phyloP scores from a whole-genome alignment of 140 eudicot genomes.

The Anethum foeniculum region DNA sequence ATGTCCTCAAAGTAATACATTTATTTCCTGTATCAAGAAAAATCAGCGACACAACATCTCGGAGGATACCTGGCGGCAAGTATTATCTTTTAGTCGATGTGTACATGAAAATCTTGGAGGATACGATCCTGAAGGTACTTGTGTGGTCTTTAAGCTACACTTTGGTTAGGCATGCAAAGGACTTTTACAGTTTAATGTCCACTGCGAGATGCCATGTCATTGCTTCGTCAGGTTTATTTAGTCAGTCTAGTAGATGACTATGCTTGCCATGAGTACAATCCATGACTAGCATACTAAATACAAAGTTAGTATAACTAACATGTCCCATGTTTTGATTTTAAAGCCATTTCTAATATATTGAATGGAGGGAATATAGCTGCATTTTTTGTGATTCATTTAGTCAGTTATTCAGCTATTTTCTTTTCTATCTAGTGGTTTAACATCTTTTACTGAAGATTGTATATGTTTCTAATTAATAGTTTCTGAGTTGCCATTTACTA shows the following conservation, averaged over 20 bases:
- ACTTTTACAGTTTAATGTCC: background rate
- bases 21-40: conserved; percentile 27
- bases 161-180: background rate
- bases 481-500: background rate
- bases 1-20: conserved; percentile 13
- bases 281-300: background rate
- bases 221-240: background rate
- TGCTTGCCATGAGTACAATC: background rate
- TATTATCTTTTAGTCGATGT: conserved; percentile 82
- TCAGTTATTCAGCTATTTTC: background rate
- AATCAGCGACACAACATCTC: conserved; percentile 87
- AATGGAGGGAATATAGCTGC: background rate
- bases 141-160: conserved; percentile 10
- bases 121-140: conserved; percentile 76
- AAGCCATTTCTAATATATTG: background rate
- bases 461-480: background rate
- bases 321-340: background rate
- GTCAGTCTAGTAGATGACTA: background rate
- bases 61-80: conserved; percentile 91
- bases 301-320: background rate
- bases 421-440: background rate
- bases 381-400: background rate
- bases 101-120: conserved; percentile 91
- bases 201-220: background rate
- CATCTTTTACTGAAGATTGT: background rate